Evolutionary conservation across 2,329 filamentous ascomycete species (phyloP), one percentile per base, ranked within the genome.

Genomic region (Pseudocercospora cruenta): DNA sequence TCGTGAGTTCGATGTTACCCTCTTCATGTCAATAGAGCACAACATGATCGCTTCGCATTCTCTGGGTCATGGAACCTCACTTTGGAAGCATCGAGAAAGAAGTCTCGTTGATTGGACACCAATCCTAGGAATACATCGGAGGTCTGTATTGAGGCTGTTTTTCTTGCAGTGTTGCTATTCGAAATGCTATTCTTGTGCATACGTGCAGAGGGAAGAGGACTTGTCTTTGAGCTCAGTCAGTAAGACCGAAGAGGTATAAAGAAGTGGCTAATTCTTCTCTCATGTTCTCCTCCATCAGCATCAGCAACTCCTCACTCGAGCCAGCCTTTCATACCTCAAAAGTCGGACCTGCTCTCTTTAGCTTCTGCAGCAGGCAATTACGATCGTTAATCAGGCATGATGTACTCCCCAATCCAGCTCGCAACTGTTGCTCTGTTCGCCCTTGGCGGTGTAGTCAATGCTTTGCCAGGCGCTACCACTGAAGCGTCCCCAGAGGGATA

Each of bases 381-480:
- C 65, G n/a, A 22, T 69, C 69, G 59, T 60, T 67, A 39, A 65
- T 19, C 4, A 28, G 45, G 39, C 63, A 64, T 60, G 3, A 71
- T 69, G 69, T 60, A 69, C 58, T 67, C 67, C 26, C 67, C 67
- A 63, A 62, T 68, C 59, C 62, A 68, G 43, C 62, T 71, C 54
- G 62, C 64, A 19, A 65, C 64, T 45, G 49, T 71, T 31, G 65
- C 54, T 47, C 59, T 69, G 31, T 54, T 71, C 36, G 69, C 62
- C 64, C 62, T 71, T 22, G 66, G 67, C 61, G 67, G 65, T 64
- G 19, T 69, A 24, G 67, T 54, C 45, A 65, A 59, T 62, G 69
- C 67, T 26, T 36, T 66, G 16, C 69, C 69, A 24, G 66, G 57
- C 33, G 58, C 62, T 36, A 63, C 54, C 53, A 62, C 51, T 12